Evolutionary conservation across 2,329 filamentous ascomycete species (phyloP).

Genomic region (Aspergillus hiratsukae): DNA sequence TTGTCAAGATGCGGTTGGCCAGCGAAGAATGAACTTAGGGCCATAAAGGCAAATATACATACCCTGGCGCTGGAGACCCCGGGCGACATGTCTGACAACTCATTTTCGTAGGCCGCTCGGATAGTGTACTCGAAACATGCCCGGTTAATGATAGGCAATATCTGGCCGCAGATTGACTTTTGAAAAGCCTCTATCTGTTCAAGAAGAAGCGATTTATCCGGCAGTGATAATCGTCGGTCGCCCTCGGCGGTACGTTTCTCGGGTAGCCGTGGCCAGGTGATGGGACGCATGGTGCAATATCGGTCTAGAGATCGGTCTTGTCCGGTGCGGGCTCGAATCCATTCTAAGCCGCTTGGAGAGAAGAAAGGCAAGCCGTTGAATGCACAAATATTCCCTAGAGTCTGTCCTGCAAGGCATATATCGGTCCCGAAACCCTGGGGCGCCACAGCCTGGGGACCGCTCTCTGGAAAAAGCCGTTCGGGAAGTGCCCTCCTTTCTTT

Average conservation of each 20-base stretch:
- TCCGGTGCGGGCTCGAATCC: constrained; percentile 7
- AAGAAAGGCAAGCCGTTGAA: constrained; percentile 10
- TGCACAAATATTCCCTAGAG: constrained; percentile 6
- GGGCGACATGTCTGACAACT: neutral
- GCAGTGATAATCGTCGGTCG: neutral
- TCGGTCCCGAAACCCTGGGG: neutral
- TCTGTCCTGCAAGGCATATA: neutral
- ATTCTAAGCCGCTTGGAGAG: constrained; percentile 4
- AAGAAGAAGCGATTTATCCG: neutral
- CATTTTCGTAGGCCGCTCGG: constrained; percentile 4
- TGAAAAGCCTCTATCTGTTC: neutral
- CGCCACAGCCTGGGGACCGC: neutral
- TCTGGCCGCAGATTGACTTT: neutral
- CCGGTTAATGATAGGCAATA: constrained; percentile 5
- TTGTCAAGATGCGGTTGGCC: neutral
- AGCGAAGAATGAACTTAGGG: neutral
- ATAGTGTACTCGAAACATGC: constrained; percentile 7
- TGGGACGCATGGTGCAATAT: neutral
- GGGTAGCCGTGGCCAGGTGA: neutral
- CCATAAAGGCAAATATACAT: constrained; percentile 9
- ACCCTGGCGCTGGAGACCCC: constrained; percentile 2
- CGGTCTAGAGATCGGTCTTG: constrained; percentile 2
- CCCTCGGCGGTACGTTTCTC: neutral
- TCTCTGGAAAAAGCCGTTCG: neutral
- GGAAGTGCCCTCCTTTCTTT: neutral